phyloP scores from a whole-genome alignment of 2,329 filamentous ascomycete genomes.

The Simplicillium aogashimaense region DNA sequence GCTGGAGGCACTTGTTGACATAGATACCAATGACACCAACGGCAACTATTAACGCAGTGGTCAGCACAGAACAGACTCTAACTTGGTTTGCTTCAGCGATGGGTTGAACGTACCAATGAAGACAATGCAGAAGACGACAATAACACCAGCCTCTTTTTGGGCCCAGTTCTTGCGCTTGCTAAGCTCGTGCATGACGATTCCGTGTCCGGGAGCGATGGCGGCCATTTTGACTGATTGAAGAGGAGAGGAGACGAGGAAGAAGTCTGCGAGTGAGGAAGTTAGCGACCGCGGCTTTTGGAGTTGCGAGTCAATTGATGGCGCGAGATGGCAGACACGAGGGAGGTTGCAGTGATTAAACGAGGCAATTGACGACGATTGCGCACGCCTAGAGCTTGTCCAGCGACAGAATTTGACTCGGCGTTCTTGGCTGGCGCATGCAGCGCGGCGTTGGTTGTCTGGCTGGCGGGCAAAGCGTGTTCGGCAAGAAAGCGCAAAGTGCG shows the following conservation, averaged over 20 bases:
- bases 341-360: too few relatives aligned
- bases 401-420: too few relatives aligned
- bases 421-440: too few relatives aligned
- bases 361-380: too few relatives aligned
- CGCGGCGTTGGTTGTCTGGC: too few relatives aligned
- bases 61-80: conserved; percentile 11
- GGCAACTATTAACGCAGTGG: conserved; percentile 16
- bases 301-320: too few relatives aligned
- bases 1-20: conserved; percentile 19
- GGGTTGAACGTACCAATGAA: conserved; percentile 25
- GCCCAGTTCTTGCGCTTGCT: conserved; percentile 32
- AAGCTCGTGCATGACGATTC: conserved; percentile 25
- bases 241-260: conserved; percentile 10
- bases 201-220: conserved; percentile 26
- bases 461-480: too few relatives aligned
- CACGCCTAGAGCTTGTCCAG: too few relatives aligned
- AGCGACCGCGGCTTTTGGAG: neutral
- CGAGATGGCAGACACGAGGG: too few relatives aligned
- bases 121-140: conserved; percentile 33
- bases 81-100: too few relatives aligned
- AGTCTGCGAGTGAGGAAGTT: neutral
- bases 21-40: conserved; percentile 19
- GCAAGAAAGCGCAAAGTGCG: too few relatives aligned
- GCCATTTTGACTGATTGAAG: conserved; percentile 25
- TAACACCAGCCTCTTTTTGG: conserved; percentile 25